Evolutionary conservation across 345 rosid species (phyloP).

Genomic region (Eucalyptus coolabah): DNA sequence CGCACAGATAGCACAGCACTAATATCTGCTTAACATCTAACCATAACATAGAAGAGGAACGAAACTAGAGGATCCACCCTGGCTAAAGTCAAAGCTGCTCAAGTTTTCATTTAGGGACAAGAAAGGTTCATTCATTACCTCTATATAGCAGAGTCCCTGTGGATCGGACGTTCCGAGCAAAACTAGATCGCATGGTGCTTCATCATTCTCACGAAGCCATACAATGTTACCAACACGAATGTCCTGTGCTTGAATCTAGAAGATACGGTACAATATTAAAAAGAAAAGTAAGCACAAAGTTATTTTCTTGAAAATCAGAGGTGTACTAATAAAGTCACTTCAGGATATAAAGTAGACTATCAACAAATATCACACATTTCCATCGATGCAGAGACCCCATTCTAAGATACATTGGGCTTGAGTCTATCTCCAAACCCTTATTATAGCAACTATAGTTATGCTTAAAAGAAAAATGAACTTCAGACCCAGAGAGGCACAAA

Average conservation of each 20-base stretch:
- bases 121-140: constrained; percentile 29
- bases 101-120: not conserved
- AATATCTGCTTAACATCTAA: not conserved
- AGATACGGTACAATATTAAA: not conserved
- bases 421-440: not conserved
- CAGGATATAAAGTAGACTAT: not conserved
- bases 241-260: constrained; percentile 87
- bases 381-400: not conserved
- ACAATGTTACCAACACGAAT: constrained; percentile 80
- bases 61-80: not conserved
- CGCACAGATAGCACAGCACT: not conserved
- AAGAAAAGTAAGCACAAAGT: not conserved
- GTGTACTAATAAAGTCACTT: not conserved
- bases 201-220: constrained; percentile 99
- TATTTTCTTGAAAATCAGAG: not conserved
- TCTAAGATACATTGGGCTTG: not conserved
- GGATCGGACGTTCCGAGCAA: constrained; percentile 89
- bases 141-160: constrained; percentile 86
- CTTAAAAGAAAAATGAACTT: not conserved
- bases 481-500: not conserved
- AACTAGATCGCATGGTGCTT: constrained; percentile 98
- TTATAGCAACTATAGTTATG: not conserved
- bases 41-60: not conserved
- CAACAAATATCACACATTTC: not conserved
- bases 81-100: not conserved